These are phyloP conservation scores for Hansenula sp. DNA, from an alignment of 1,139 yeast genomes.

Conservation along the genomic window DNA sequence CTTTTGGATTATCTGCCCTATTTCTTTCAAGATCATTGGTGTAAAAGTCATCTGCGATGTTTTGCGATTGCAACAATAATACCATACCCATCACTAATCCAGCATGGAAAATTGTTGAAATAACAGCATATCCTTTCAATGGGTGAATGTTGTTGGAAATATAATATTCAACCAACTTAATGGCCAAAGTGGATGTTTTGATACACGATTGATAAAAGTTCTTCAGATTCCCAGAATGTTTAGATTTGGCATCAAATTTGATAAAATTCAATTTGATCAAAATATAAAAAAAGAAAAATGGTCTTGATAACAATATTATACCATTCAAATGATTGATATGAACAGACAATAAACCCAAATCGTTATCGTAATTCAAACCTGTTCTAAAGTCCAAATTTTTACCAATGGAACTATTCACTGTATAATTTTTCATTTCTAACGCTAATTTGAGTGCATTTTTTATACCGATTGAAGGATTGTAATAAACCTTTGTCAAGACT, in stretches of 20 bases:
- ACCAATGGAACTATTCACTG: constrained; percentile 23
- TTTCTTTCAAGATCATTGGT: constrained; percentile 3
- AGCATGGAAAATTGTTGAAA: constrained; percentile 26
- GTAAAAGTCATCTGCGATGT: constrained; percentile 18
- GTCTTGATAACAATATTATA: constrained; percentile 40
- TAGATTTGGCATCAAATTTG: constrained; percentile 12
- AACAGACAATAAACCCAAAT: constrained; percentile 28
- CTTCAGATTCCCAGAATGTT: constrained; percentile 16
- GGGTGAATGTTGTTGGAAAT: constrained; percentile 28
- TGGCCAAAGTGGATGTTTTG: constrained; percentile 34
- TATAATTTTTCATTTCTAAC: constrained; percentile 33
- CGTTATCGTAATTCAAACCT: constrained; percentile 17
- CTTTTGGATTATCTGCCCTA: constrained; percentile 10
- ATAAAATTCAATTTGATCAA: constrained; percentile 21
- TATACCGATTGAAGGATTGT: constrained; percentile 33
- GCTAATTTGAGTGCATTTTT: constrained; percentile 35
- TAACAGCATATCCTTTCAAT: constrained; percentile 27
- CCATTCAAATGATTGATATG: constrained; percentile 40
- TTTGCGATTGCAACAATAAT: constrained; percentile 15
- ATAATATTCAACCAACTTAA: constrained; percentile 30
- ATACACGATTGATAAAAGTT: constrained; percentile 34
- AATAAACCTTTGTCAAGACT: constrained; percentile 34
- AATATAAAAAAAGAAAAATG: constrained; percentile 38
- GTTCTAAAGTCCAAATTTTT: constrained; percentile 10
- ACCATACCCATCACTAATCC: constrained; percentile 26